phyloP scores from a whole-genome alignment of 768 basidiomycete species.

The Xerocomellus intermedius region DNA sequence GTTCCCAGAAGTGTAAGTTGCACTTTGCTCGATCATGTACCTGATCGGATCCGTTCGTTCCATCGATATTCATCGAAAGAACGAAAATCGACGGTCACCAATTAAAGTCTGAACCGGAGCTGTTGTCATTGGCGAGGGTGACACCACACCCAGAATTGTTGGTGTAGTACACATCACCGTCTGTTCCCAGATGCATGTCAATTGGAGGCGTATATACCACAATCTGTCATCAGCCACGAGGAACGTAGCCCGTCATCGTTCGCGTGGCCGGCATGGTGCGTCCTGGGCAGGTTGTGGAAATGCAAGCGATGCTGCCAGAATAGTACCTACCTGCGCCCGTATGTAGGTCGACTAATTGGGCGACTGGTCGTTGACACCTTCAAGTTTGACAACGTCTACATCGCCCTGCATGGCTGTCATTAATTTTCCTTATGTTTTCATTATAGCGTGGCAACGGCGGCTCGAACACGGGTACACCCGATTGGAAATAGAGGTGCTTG shows the following conservation, averaged over 20 bases:
- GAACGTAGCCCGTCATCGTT: conserved; percentile 29
- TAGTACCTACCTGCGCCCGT: too few species aligned
- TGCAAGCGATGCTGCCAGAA: too few species aligned
- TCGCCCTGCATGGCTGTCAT: too few species aligned
- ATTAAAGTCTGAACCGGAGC: conserved; percentile 36
- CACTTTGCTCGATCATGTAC: conserved; percentile 35
- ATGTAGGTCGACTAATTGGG: too few species aligned
- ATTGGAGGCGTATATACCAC: neutral
- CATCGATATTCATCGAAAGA: neutral
- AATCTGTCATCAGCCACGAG: neutral
- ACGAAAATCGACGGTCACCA: conserved; percentile 32
- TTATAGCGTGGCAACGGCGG: too few species aligned
- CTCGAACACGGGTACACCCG: too few species aligned
- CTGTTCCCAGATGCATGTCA: conserved; percentile 1
- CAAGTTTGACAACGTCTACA: too few species aligned
- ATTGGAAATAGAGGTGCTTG: too few species aligned
- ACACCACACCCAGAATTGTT: conserved; percentile 33
- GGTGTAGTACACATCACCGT: conserved; percentile 25
- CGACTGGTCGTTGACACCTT: too few species aligned
- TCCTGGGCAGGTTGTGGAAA: conserved; percentile 11
- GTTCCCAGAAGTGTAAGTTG: conserved; percentile 37
- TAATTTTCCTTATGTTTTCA: too few species aligned
- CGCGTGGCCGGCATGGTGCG: conserved; percentile 29
- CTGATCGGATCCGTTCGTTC: conserved; percentile 4
- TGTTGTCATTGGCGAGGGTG: conserved; percentile 20